Evolutionary conservation across 176 grass and related monocot genomes (phyloP), one percentile per base, ranked within the genome.

Genomic region (Ananas comosus): DNA sequence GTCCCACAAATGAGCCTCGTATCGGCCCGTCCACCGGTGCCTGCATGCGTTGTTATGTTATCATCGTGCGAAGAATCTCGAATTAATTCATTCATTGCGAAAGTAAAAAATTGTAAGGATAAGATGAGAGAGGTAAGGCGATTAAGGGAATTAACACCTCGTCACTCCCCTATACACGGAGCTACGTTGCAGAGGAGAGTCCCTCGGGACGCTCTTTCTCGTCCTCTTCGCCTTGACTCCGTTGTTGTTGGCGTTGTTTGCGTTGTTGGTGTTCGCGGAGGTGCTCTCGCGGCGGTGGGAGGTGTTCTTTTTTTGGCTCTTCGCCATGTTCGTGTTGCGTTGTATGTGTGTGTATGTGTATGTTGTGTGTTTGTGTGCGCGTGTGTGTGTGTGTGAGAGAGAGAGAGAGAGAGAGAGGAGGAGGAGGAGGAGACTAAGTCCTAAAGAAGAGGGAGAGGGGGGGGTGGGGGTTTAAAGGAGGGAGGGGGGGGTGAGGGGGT

Each of bases 1-100:
- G 83, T 96, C 91, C 91, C 91, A 91, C 71, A 91, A 73, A 82
- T 96, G 91, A n/a, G 91, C 91, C 91, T 96, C 91, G 85, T 79
- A 91, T 74, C 91, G 65, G 21, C 91, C 91, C 24, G 91, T 96
- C 91, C 91, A 96, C 18, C 91, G 72, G 79, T 96, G 91, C 87
- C 91, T 96, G 67, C 67, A 23, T 23, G 22, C 22, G 22, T 23
- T n/a, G n/a, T n/a, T n/a, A n/a, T n/a, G n/a, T n/a, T n/a, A n/a
- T n/a, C n/a, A n/a, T n/a, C n/a, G 3, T 5, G 3, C 29, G 3
- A 33, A 4, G 17, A 56, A 56, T 56, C 2, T 12, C n/a, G 13
- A 4, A 57, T 57, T 1, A 17, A 57, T 57, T 17, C 1, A 16
- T 23, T 23, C 22, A 23, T 23, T 23, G 22, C 22, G 22, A 1